Evolutionary conservation across 495 filamentous ascomycete genomes (phyloP).

Genomic region (Hypoxylon intermedium): DNA sequence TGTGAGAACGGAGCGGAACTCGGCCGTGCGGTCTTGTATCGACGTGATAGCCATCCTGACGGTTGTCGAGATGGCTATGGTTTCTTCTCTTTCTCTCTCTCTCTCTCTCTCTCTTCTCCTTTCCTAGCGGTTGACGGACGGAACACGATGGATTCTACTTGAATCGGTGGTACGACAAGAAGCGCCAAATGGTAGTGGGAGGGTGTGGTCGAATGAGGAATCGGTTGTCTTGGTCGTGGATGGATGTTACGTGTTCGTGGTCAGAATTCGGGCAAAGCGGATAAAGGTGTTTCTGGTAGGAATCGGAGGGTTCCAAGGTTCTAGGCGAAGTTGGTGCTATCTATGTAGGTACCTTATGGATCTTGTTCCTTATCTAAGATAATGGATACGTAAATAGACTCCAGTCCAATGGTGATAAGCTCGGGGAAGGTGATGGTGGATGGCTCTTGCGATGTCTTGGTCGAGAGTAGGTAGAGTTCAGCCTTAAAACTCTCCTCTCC

Average conservation of each 20-base stretch:
- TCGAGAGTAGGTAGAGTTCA: constrained; percentile 13
- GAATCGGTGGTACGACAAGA: background rate
- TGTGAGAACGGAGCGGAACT: constrained; percentile 88
- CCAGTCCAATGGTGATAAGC: too few relatives aligned
- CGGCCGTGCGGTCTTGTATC: constrained; percentile 94
- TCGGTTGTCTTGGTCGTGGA: constrained; percentile 7
- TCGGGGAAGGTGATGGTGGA: background rate
- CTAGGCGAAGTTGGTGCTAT: too few relatives aligned
- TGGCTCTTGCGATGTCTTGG: background rate
- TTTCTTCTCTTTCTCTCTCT: background rate
- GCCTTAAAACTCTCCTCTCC: constrained; percentile 35
- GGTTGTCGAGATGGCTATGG: constrained; percentile 22
- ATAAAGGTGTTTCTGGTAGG: constrained; percentile 10
- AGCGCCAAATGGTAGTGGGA: background rate
- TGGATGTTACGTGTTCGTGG: background rate
- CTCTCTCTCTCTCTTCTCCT: background rate
- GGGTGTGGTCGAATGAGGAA: too few relatives aligned
- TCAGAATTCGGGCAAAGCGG: constrained; percentile 30
- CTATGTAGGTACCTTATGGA: too few relatives aligned
- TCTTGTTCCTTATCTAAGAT: too few relatives aligned
- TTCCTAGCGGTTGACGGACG: background rate
- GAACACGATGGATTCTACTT: background rate
- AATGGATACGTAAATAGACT: too few relatives aligned
- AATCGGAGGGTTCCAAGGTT: background rate
- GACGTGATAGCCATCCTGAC: constrained; percentile 63